Conservation (phyloP, 148 eudicot genomes). For the Arbutus unedo region DNA sequence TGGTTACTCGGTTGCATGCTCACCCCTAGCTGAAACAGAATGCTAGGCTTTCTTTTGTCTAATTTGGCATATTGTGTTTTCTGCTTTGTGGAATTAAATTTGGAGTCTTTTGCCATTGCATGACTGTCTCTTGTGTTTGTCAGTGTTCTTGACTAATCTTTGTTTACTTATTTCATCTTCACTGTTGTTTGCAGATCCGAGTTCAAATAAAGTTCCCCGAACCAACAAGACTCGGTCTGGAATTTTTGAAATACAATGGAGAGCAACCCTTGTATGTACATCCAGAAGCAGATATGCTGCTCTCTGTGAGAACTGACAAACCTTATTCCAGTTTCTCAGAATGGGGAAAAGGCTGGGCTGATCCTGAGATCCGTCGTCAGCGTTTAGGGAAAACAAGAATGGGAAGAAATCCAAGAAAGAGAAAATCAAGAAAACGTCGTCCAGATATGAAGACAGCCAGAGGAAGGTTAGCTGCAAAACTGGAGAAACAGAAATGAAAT, state of each 20-base stretch:
- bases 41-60: no score
- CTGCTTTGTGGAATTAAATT: background rate
- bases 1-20: no score
- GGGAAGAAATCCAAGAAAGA: slow-evolving; percentile 31
- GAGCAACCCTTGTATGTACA: slow-evolving; percentile 44
- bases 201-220: slow-evolving; percentile 69
- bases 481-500: slow-evolving; percentile 41
- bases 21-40: no score
- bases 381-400: slow-evolving; percentile 35
- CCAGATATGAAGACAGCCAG: slow-evolving; percentile 43
- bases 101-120: background rate
- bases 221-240: slow-evolving; percentile 55
- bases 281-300: slow-evolving; percentile 84
- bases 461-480: slow-evolving; percentile 62
- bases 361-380: slow-evolving; percentile 76
- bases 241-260: slow-evolving; percentile 35
- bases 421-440: slow-evolving; percentile 27
- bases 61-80: no score
- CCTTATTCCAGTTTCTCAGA: slow-evolving; percentile 54
- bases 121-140: background rate
- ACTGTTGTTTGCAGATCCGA: slow-evolving; percentile 23
- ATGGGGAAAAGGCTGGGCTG: slow-evolving; percentile 96
- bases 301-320: slow-evolving; percentile 29
- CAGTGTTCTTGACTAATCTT: background rate
- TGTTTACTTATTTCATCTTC: background rate